These are phyloP conservation scores for Gaeumannomyces tritici DNA, from an alignment of 2,329 filamentous ascomycete species.

Conservation along the genomic window DNA sequence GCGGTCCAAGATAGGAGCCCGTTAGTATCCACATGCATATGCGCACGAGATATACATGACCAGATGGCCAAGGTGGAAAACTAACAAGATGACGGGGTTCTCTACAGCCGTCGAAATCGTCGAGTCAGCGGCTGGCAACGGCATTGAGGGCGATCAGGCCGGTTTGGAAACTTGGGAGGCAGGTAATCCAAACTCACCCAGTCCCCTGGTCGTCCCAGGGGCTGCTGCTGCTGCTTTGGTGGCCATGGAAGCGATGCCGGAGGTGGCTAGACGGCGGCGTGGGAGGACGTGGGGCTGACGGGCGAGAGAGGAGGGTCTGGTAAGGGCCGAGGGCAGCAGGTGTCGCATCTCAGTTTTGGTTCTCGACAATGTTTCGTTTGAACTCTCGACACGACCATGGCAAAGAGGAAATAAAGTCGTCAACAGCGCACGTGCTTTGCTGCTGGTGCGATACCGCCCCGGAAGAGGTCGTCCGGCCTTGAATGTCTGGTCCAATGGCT, in stretches of 20 bases:
- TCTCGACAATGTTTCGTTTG: too few relatives aligned
- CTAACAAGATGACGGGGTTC: slow-evolving; percentile 39
- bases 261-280: not conserved
- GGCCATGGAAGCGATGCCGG: not conserved
- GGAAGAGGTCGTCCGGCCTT: too few relatives aligned
- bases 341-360: not conserved
- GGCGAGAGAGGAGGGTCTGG: not conserved
- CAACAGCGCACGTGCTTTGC: not conserved
- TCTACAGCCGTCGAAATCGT: not conserved
- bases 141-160: too few relatives aligned
- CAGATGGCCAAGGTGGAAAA: slow-evolving; percentile 6
- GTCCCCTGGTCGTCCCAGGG: not conserved
- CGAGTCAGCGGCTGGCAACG: too few relatives aligned
- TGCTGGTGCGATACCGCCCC: not conserved
- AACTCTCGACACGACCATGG: too few relatives aligned
- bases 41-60: too few relatives aligned
- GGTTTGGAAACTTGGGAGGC: too few relatives aligned
- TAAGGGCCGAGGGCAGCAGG: not conserved
- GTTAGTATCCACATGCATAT: not conserved
- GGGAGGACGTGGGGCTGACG: not conserved
- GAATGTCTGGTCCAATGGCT: too few relatives aligned
- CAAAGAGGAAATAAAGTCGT: too few relatives aligned
- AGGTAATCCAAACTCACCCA: not conserved
- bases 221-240: not conserved
- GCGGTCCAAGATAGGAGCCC: not conserved